Conservation (phyloP, 2,329 filamentous ascomycete species). For the Colletotrichum acutatum region DNA sequence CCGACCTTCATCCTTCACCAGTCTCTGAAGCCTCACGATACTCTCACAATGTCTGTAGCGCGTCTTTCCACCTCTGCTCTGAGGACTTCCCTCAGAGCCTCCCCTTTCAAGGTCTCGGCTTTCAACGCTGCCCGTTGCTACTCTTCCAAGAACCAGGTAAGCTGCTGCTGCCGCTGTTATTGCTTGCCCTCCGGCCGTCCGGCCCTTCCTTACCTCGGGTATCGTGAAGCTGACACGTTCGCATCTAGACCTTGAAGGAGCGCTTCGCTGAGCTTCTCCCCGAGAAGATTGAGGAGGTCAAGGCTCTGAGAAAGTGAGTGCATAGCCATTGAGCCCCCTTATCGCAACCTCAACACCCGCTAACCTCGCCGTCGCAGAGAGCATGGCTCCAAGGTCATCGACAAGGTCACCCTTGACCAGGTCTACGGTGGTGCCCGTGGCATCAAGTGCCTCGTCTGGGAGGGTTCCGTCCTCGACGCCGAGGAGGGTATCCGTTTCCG, state of each 20-base stretch:
- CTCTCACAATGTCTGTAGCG: slow-evolving; percentile 79
- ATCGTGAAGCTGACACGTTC: slow-evolving; percentile 38
- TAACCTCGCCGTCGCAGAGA: slow-evolving; percentile 68
- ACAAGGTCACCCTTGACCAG: slow-evolving; percentile 98
- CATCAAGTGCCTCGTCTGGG: slow-evolving; percentile 99
- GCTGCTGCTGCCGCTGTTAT: slow-evolving; percentile 39
- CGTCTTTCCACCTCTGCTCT: slow-evolving; percentile 85
- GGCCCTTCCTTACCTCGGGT: slow-evolving; percentile 35
- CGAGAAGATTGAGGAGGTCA: slow-evolving; percentile 98
- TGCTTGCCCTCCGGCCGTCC: slow-evolving; percentile 28
- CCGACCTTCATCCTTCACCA: slow-evolving; percentile 42
- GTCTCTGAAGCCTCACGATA: slow-evolving; percentile 38
- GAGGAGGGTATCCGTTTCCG: slow-evolving; percentile 99
- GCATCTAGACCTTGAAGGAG: slow-evolving; percentile 88
- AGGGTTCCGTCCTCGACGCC: slow-evolving; percentile 96
- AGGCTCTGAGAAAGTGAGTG: slow-evolving; percentile 93
- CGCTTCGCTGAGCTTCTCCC: slow-evolving; percentile 96
- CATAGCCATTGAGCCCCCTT: slow-evolving; percentile 28
- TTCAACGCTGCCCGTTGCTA: slow-evolving; percentile 91
- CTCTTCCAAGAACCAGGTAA: slow-evolving; percentile 90
- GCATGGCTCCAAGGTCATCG: slow-evolving; percentile 92
- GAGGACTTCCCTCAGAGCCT: slow-evolving; percentile 77
- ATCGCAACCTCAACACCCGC: slow-evolving; percentile 20
- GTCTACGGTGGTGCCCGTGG: slow-evolving; percentile 99
- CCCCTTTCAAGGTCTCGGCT: slow-evolving; percentile 74